Base-by-base conservation (phyloP, 768 basidiomycete species). In the Dictyophora rubrovolvata region DNA sequence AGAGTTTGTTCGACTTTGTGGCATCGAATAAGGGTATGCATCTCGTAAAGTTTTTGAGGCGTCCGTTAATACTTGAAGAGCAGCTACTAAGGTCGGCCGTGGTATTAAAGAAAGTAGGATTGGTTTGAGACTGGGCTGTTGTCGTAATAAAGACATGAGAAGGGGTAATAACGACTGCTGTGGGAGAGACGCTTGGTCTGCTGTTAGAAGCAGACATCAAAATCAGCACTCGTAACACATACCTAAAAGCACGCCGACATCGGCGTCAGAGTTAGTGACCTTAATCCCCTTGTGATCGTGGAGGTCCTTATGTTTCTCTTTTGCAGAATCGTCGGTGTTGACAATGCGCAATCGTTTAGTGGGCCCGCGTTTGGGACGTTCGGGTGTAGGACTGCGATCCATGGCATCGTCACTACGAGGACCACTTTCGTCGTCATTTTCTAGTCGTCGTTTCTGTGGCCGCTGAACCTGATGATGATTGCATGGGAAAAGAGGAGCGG, bases 321-420 rank as follows among this genome's bases (percentile, higher is more conserved):
- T 48, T 20, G 36, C 14, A 33, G 63, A 33, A 17, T 53, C 37
- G 42, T 65, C 61, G 7, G 23, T 47, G 20, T 42, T 48, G 16
- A 36, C 66, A 47, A 81, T 72, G 52, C 81, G 78, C 48, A 79
- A 79, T 60, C 86, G 81, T 70, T 91, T 90, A 17, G 83, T 84
- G 36, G 81, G 75, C 5, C 78, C 77, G 64, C 84, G 81, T 70
- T 84, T 88, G 36, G 79, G 81, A 48, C 86, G 78, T 69, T 93
- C 89, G 16, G 89, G 87, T 1, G 89, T 89, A 8, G 89, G 88
- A 63, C 88, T 89, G 61, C 87, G 78, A 69, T 90, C 89, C 89
- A 92, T 92, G 16, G 83, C 77, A 55, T 86, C 79, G 64, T 89
- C 88, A 60, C 79, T 71, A 23, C 68, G 66, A 49, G 63, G 72